Conservation (phyloP, 805 yeast species). For the Saturnispora galanensis region DNA sequence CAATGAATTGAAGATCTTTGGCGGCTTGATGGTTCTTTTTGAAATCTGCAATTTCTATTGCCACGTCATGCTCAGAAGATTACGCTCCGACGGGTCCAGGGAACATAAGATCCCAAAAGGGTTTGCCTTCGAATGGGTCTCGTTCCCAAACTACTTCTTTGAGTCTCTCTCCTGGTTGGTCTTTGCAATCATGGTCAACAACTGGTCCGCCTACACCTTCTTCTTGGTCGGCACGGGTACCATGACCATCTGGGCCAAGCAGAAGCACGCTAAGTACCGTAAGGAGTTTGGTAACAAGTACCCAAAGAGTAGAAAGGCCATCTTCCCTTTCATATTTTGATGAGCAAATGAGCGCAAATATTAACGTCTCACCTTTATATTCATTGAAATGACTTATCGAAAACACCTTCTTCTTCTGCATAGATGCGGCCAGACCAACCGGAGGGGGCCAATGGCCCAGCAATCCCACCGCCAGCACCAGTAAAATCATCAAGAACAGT, state of each 20-base stretch:
- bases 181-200: constrained; percentile 62
- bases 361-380: background rate
- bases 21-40: constrained; percentile 41
- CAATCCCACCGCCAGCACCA: constrained; percentile 4
- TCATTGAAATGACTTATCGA: background rate
- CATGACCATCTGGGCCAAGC: constrained; percentile 87
- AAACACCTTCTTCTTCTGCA: background rate
- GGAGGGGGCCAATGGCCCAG: background rate
- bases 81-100: constrained; percentile 47
- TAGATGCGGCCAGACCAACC: background rate
- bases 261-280: constrained; percentile 64
- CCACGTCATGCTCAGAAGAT: constrained; percentile 54
- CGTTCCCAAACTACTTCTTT: constrained; percentile 93
- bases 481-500: constrained; percentile 5
- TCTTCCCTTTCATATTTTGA: constrained; percentile 65
- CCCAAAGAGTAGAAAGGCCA: constrained; percentile 68
- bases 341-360: background rate
- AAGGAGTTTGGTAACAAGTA: constrained; percentile 68
- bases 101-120: constrained; percentile 71
- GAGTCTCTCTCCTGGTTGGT: constrained; percentile 71
- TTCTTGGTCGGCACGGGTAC: constrained; percentile 61
- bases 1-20: constrained; percentile 26
- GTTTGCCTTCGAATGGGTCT: constrained; percentile 68
- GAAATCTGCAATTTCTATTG: constrained; percentile 67
- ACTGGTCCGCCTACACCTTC: constrained; percentile 69